phyloP scores from a whole-genome alignment of 768 basidiomycete species.

The Sarcodon sp. region DNA sequence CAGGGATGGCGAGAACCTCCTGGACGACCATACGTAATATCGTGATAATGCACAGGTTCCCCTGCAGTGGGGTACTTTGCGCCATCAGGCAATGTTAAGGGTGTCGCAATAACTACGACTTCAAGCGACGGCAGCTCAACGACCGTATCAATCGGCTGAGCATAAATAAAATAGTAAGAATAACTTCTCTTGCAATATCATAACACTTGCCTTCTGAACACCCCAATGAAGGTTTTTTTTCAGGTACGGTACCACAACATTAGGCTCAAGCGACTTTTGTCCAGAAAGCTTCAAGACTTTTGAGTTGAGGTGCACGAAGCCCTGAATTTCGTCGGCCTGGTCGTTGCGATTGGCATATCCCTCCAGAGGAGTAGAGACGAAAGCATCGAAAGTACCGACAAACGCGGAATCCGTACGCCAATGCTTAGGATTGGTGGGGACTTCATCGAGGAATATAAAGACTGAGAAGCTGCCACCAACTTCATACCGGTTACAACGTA shows the following conservation, averaged over 20 bases:
- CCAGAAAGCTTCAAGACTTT: not conserved
- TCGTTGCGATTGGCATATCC: not conserved
- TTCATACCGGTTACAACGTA: not conserved
- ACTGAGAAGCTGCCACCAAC: not conserved
- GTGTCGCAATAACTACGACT: slow-evolving; percentile 3
- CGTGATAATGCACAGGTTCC: slow-evolving; percentile 1
- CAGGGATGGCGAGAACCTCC: not conserved
- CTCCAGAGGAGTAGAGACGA: not conserved
- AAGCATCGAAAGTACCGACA: not conserved
- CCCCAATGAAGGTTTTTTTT: slow-evolving; percentile 4
- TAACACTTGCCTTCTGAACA: slow-evolving; percentile 2
- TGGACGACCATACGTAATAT: slow-evolving; percentile 3
- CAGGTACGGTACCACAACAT: slow-evolving; percentile 4
- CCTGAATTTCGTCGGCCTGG: not conserved
- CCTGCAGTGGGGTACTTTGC: slow-evolving; percentile 1
- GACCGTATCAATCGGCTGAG: not conserved
- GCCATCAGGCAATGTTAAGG: not conserved
- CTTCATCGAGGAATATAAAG: not conserved
- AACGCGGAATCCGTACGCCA: not conserved
- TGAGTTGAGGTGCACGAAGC: not conserved
- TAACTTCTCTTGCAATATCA: too few relatives aligned
- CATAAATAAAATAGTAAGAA: not conserved
- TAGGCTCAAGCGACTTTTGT: slow-evolving; percentile 1
- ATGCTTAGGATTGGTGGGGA: not conserved
- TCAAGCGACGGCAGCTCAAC: slow-evolving; percentile 2